Conservation (phyloP, 2,329 filamentous ascomycete species). For the Pyrenophora seminiperda region DNA sequence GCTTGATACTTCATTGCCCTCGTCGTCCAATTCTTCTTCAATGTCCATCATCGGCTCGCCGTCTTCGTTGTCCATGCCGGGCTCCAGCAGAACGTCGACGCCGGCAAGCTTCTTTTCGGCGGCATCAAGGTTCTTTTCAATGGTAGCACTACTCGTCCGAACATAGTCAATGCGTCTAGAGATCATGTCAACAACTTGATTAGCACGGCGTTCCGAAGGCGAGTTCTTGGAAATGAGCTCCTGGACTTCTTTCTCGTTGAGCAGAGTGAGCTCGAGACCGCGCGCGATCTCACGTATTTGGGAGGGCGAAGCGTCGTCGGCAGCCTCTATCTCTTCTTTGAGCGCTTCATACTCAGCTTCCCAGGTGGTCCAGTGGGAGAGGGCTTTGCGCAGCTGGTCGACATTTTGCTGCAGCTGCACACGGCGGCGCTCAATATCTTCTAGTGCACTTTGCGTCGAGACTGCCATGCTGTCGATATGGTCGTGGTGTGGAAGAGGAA, state of each 20-base stretch:
- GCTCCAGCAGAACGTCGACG: constrained; percentile 59
- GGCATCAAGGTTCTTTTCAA: constrained; percentile 73
- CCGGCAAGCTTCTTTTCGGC: constrained; percentile 73
- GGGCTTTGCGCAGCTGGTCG: constrained; percentile 71
- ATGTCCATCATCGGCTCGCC: constrained; percentile 87
- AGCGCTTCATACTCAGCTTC: constrained; percentile 90
- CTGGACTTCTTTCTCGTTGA: constrained; percentile 65
- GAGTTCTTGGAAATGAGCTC: constrained; percentile 57
- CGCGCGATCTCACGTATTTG: constrained; percentile 56
- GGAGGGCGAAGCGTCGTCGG: constrained; percentile 28
- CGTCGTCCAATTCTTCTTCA: constrained; percentile 86
- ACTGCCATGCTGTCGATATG: constrained; percentile 29
- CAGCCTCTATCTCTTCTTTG: constrained; percentile 74
- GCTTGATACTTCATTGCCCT: constrained; percentile 76
- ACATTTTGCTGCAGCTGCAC: constrained; percentile 77
- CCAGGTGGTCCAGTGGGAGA: constrained; percentile 88
- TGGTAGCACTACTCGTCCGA: constrained; percentile 73
- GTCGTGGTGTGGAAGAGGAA: constrained; percentile 9
- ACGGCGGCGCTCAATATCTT: constrained; percentile 75
- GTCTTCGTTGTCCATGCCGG: constrained; percentile 68
- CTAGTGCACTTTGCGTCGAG: constrained; percentile 57
- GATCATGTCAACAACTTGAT: constrained; percentile 71
- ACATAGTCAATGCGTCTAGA: constrained; percentile 87
- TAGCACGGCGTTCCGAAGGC: constrained; percentile 56
- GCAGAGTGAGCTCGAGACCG: constrained; percentile 66